A percentile compares a stretch with the other conserved stretches of the same genome.
Conservation (phyloP, 176 grass and related monocot species). For the Oropetium thomaeum region DNA sequence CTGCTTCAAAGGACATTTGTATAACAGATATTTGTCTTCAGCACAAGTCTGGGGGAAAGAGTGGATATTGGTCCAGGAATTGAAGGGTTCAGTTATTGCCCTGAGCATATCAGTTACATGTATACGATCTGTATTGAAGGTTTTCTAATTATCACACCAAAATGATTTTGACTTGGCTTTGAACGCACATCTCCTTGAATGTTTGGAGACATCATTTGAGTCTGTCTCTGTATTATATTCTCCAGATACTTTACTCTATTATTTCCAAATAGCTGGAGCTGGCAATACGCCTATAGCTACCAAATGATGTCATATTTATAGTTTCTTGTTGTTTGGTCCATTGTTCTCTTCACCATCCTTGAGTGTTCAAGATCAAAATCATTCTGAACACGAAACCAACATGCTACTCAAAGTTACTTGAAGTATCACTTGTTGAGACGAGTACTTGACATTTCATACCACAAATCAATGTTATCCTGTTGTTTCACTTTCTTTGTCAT, state of each 20-base stretch:
- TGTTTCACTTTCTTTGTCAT: neutral
- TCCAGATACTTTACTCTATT: conserved; percentile 2
- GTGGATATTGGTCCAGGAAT: conserved; percentile 65
- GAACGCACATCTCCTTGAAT: neutral
- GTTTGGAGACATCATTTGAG: neutral
- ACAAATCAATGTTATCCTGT: neutral
- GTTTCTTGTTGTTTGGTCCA: neutral
- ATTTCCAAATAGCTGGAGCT: conserved; percentile 5
- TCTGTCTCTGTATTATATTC: conserved; percentile 1
- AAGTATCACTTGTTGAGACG: neutral
- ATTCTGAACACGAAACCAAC: neutral
- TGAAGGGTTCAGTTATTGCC: conserved; percentile 28
- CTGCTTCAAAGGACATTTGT: conserved; percentile 80
- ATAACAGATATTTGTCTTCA: conserved; percentile 76
- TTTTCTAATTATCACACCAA: neutral
- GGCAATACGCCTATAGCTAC: conserved; percentile 22
- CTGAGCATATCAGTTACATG: neutral
- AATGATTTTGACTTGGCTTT: conserved; percentile 19
- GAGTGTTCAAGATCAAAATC: neutral
- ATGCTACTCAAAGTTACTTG: neutral
- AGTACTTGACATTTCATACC: neutral
- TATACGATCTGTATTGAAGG: neutral
- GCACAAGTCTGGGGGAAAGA: conserved; percentile 82
- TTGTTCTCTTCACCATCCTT: neutral
- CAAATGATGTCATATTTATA: neutral